These are phyloP conservation scores for Cicer bijugum DNA, from an alignment of 306 rosid species.

Conservation along the genomic window DNA sequence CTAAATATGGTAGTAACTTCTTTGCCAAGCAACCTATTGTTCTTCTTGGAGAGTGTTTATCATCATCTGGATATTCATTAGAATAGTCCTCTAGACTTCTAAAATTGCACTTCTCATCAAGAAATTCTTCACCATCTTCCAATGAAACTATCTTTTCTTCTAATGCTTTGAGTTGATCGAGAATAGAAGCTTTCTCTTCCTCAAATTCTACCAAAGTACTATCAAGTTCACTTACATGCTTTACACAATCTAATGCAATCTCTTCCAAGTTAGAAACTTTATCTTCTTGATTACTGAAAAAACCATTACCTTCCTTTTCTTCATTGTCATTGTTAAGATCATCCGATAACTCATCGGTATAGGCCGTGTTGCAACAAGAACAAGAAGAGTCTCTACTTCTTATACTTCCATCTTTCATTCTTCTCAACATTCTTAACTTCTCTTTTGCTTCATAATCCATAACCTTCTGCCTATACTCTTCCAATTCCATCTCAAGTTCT, in stretches of 20 bases:
- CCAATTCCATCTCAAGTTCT: slow-evolving; percentile 74
- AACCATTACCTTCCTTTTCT: slow-evolving; percentile 49
- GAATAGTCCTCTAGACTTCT: slow-evolving; percentile 53
- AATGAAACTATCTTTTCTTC: slow-evolving; percentile 66
- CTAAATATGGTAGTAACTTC: slow-evolving; percentile 71
- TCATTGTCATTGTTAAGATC: slow-evolving; percentile 61
- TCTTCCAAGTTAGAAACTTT: slow-evolving; percentile 60
- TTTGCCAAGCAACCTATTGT: slow-evolving; percentile 63
- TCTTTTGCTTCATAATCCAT: slow-evolving; percentile 68
- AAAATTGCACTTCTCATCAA: slow-evolving; percentile 48
- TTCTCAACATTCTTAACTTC: slow-evolving; percentile 54
- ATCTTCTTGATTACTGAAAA: slow-evolving; percentile 37
- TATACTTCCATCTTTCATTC: slow-evolving; percentile 60
- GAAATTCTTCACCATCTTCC: slow-evolving; percentile 55
- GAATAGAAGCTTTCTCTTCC: slow-evolving; percentile 70
- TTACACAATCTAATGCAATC: slow-evolving; percentile 69
- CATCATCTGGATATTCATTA: slow-evolving; percentile 42
- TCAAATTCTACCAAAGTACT: slow-evolving; percentile 65
- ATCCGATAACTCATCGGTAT: slow-evolving; percentile 61
- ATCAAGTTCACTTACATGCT: slow-evolving; percentile 65
- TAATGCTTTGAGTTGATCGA: slow-evolving; percentile 75
- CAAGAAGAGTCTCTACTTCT: slow-evolving; percentile 65
- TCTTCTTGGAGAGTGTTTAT: slow-evolving; percentile 45
- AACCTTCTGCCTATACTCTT: slow-evolving; percentile 60
- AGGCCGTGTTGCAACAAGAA: slow-evolving; percentile 57